Base-by-base conservation (phyloP, 2,329 filamentous ascomycete species). In the Cladophialophora chaetospira region DNA sequence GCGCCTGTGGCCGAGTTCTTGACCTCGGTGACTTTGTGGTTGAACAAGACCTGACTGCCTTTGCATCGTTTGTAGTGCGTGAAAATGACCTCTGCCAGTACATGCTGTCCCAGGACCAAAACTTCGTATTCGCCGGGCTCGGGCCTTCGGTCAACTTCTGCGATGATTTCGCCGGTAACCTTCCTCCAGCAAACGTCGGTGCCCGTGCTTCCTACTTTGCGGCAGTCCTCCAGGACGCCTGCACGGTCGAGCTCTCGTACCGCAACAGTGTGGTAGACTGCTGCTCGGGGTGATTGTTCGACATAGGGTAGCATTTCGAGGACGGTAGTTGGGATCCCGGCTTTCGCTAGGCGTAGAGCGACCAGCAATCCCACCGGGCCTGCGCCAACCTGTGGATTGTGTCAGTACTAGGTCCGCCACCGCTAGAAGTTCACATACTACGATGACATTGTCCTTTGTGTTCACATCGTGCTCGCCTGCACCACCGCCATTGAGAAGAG, bases 311-410 rank as follows among this genome's bases (percentile, higher is more conserved):
- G 31, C n/a, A 23, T 31, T 21, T 58, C 55, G 11, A 54, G n/a
- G 6, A 70, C 23, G 8, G 66, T 62, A 19, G 67, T 65, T 31
- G 64, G 49, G 36, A 69, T 63, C 5, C 68, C 68, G 49, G 66
- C 52, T 59, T 67, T 66, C 10, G 67, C 63, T 21, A 69, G 65
- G 3, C 69, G 52, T 10, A 70, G 62, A 1, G 64, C 55, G 4
- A 69, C 65, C 4, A 70, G 57, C 3, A 70, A 61, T 13, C 69
- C 69, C 2, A 67, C 66, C 1, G 69, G 69, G 8, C 67, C 69
- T 10, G 69, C 68, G 26, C 67, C 67, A 13, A 70, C 67, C 42
- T 44, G 3, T n/a, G n/a, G 5, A 13, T 6, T 8, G 26, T 3
- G 42, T 44, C 23, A 44, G 23, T 13, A 25, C 13, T 9, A 44